phyloP scores from a whole-genome alignment of 202 grass and related monocot species.

The Sporobolus alterniflorus region DNA sequence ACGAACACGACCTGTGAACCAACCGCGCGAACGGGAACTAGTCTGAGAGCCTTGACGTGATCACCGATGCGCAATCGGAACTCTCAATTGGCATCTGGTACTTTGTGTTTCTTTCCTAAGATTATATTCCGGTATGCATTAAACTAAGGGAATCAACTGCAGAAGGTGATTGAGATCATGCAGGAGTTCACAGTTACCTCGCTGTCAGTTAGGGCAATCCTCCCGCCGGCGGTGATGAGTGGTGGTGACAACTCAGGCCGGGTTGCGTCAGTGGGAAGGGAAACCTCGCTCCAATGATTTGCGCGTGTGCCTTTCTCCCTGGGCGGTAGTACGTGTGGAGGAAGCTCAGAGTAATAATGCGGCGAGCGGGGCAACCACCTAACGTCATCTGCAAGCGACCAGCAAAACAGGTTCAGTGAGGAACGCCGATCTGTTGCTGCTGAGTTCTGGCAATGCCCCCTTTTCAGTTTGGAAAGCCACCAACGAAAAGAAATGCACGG shows the following conservation, averaged over 20 bases:
- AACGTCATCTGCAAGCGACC: slow-evolving; percentile 61
- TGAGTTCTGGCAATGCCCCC: background rate
- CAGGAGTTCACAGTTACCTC: slow-evolving; percentile 6
- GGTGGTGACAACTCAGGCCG: slow-evolving; percentile 33
- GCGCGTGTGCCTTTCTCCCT: background rate
- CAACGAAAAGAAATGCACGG: background rate
- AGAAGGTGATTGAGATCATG: background rate
- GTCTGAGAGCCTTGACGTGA: background rate
- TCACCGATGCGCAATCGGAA: background rate
- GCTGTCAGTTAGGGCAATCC: slow-evolving; percentile 23
- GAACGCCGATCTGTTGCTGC: background rate
- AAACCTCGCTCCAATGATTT: slow-evolving; percentile 41
- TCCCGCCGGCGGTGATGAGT: background rate
- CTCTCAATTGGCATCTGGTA: background rate
- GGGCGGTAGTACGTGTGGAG: slow-evolving; percentile 53
- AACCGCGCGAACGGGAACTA: background rate
- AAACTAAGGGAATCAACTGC: background rate
- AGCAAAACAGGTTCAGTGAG: background rate
- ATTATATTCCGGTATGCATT: background rate
- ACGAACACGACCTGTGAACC: slow-evolving; percentile 20
- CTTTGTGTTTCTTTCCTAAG: background rate
- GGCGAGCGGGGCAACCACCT: slow-evolving; percentile 63
- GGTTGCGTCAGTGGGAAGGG: slow-evolving; percentile 57
- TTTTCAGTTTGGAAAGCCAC: background rate
- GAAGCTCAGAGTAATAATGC: slow-evolving; percentile 69